Base-by-base conservation (phyloP, 202 grass and related monocot genomes). In the Sporobolus alterniflorus region DNA sequence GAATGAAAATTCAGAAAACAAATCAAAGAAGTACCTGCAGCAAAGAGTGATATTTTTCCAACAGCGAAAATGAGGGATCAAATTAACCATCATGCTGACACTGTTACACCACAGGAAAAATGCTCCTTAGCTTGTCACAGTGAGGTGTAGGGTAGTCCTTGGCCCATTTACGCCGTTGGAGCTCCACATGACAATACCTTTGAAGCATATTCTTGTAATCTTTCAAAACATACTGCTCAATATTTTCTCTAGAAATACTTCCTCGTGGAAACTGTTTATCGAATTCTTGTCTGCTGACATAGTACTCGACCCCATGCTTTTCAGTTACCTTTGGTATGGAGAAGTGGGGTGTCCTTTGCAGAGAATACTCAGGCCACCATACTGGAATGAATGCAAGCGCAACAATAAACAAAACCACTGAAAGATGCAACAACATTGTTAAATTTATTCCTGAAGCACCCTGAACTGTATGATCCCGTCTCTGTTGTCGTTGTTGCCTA, bases 201-300 rank as follows among this genome's bases (percentile, higher is more conserved):
- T 75, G 62, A 28, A 93, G 85, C 56, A 91, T 24, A 56, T 66
- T 64, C 82, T 78, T 98, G 67, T 93, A 93, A 73, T 98, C 90
- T 54, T 60, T 92, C 22, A 98, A 78, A 86, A 98, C 84, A 57
- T 87, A 21, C 22, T 87, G 75, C 79, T 98, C 95, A 48, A 95
- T 86, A 73, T 79, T 93, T 71, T 89, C 78, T 88, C 95, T 94
- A 66, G 69, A 77, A 32, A 74, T 33, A 82, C 86, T 85, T 49
- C 90, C 95, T 42, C 48, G 85, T 31, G 92, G 90, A 82, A 93
- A 98, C 22, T 62, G 82, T 73, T 82, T 81, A 47, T 98, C 95
- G 84, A 98, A 98, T 74, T 93, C 92, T 73, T 74, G 90, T 64
- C 70, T 93, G 54, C 86, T 91, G 41, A 98, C 95, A 71, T 93